Conservation (phyloP, 2,329 filamentous ascomycete genomes). For the Cryphonectria japonica region DNA sequence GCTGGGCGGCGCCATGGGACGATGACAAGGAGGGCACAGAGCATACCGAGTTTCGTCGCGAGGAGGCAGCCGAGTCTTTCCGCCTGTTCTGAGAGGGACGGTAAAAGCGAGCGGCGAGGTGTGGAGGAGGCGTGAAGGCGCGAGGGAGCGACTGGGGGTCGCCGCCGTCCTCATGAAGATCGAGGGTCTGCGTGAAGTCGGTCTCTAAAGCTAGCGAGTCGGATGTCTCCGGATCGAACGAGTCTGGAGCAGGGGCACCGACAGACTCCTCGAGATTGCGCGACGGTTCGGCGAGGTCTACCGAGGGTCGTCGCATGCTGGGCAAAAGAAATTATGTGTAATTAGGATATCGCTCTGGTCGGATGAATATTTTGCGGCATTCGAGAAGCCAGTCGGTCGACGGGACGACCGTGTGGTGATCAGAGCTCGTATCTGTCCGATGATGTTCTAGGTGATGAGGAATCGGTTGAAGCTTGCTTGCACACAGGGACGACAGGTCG, state of each 20-base stretch:
- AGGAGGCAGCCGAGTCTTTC: constrained; percentile 77
- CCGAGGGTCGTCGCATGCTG: constrained; percentile 38
- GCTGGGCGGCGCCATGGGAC: constrained; percentile 61
- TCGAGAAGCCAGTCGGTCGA: not conserved
- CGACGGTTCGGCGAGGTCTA: constrained; percentile 38
- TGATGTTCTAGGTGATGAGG: not conserved
- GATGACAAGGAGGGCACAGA: constrained; percentile 70
- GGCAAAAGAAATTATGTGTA: constrained; percentile 54
- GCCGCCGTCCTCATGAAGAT: constrained; percentile 22
- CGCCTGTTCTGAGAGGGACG: constrained; percentile 67
- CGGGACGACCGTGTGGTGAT: not conserved
- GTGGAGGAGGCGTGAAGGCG: constrained; percentile 69
- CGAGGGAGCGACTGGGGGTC: constrained; percentile 32
- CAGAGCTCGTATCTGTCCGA: not conserved
- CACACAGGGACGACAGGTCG: too few relatives aligned
- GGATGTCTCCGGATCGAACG: constrained; percentile 32
- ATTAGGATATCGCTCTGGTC: constrained; percentile 2
- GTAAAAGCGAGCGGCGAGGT: constrained; percentile 79
- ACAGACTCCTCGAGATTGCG: constrained; percentile 39
- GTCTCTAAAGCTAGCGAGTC: constrained; percentile 30
- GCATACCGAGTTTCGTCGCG: constrained; percentile 78
- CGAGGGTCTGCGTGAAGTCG: constrained; percentile 26
- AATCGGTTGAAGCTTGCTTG: not conserved
- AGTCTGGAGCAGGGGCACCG: constrained; percentile 32
- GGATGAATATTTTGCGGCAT: not conserved